Evolutionary conservation across 805 yeast species (phyloP), one percentile per base, ranked within the genome.

Genomic region (Teunomyces barrocoloradensis): DNA sequence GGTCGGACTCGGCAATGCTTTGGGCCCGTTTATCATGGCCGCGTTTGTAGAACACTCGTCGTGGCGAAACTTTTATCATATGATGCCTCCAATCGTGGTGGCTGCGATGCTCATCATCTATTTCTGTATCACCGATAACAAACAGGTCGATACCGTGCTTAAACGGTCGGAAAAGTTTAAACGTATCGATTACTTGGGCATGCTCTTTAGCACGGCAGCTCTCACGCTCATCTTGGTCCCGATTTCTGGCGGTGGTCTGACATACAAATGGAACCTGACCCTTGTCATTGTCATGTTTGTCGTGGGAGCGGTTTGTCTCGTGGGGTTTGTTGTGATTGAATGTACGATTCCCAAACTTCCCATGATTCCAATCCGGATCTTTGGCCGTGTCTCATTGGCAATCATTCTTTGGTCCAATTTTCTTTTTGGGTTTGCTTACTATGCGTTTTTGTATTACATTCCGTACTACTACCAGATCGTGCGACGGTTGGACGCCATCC

Each of bases 151-250:
- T 38, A 46, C 50, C 12, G 65, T 69, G 23, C 45, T 72, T 44
- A 54, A 66, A 53, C 49, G 66, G 39, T 53, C 54, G 54, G 68
- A 65, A 34, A 74, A 74, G 52, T 60, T 77, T 17, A 53, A 44
- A 34, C 51, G 44, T 15, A 53, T 54, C 36, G 58, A 54, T 38
- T 54, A 53, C 36, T 40, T 43, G 29, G 58, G 58, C 18, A 28
- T 52, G 18, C 41, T 53, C 23, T 42, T 50, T 27, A 42, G 53
- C 25, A 44, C 55, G 7, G 45, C 55, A 9, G 37, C 50, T 3
- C 45, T 54, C 33, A 47, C 47, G 12, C 36, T 54, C 2, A 28
- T 54, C 6, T 39, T 54, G 10, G 36, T 54, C 5, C 53, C 57
- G 15, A 45, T 54, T 18, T 51, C 55, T 20, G 57, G 58, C 15